Evolutionary conservation across 148 eudicot species (phyloP), one percentile per base, ranked within the genome.

Genomic region (Camellia granthamiana): DNA sequence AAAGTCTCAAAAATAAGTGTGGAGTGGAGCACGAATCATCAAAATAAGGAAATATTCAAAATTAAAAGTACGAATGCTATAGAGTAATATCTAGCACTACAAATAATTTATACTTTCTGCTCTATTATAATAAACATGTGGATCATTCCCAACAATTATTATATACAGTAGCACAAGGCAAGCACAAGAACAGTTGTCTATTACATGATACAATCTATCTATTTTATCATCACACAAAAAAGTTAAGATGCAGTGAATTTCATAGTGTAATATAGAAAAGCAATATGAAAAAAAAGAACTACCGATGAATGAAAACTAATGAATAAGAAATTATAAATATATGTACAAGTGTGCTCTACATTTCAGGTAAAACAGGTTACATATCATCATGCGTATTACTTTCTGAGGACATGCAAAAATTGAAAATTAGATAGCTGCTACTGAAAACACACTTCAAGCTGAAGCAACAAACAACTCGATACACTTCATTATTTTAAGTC

Each of bases 31-130:
- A 77, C 7, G 14, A 64, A 65, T 13, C 59, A 23, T 10, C 2
- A 75, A 61, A 44, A 43, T 12, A 62, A 61, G 54, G 16, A 62
- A 43, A 62, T 12, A 19, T 16, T 75, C 9, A 42, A 67, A n/a
- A 60, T 60, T 11, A 42, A 12, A 60, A 16, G 4, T 60, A 10
- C 9, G 19, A 64, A 55, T 65, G 14, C 19, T 30, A 46, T 16
- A 54, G 63, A 38, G 42, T 43, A 74, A 55, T 55, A 63, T 62
- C 72, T 74, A 15, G 62, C 82, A 80, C 60, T 60, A 71, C 44
- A 70, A 69, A 21, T 43, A 21, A 56, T 69, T 56, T 16, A 3
- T 49, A 23, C 44, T 51, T 66, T 14, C n/a, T 10, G 0, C 4
- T 4, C 49, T n/a, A 30, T 42, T 16, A 43, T 16, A n/a, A 3